phyloP scores from a whole-genome alignment of 352 stramenopile species.

The Phytophthora litchii region DNA sequence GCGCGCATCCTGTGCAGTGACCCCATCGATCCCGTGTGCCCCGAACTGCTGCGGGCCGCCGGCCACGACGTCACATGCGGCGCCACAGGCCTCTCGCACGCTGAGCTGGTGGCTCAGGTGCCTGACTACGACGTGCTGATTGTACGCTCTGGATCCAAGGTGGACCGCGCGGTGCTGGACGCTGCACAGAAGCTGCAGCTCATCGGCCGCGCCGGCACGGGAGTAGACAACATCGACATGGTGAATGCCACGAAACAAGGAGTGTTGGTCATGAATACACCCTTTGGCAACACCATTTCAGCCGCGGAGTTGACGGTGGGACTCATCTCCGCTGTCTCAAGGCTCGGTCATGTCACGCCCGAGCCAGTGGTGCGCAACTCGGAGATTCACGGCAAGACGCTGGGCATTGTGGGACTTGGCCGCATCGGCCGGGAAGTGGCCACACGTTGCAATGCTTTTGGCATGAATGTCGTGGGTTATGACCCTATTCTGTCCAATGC shows the following conservation, averaged over 20 bases:
- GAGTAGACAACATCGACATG: slow-evolving; percentile 95
- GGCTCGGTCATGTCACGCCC: slow-evolving; percentile 11
- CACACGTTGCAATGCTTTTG: slow-evolving; percentile 91
- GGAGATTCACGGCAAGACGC: slow-evolving; percentile 55
- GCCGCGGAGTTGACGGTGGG: slow-evolving; percentile 95
- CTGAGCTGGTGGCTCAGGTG: slow-evolving; percentile 75
- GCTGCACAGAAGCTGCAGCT: slow-evolving; percentile 70
- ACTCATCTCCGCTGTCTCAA: slow-evolving; percentile 85
- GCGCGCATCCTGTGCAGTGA: slow-evolving; percentile 89
- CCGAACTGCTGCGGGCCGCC: slow-evolving; percentile 77
- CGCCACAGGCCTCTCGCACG: slow-evolving; percentile 46
- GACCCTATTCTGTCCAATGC: slow-evolving; percentile 92
- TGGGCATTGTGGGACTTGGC: slow-evolving; percentile 93
- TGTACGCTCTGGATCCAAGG: slow-evolving; percentile 83
- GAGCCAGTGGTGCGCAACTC: slow-evolving; percentile 50
- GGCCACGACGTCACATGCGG: slow-evolving; percentile 85
- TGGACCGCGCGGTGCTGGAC: slow-evolving; percentile 76
- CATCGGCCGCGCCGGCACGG: slow-evolving; percentile 90
- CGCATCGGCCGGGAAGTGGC: slow-evolving; percentile 95
- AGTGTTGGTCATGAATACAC: slow-evolving; percentile 97
- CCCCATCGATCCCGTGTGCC: slow-evolving; percentile 82
- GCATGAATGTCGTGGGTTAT: slow-evolving; percentile 95
- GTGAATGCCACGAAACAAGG: slow-evolving; percentile 88
- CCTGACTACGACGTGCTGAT: slow-evolving; percentile 89
- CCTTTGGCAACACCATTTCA: slow-evolving; percentile 94